Base-by-base conservation (phyloP, 352 stramenopile species). In the Globisporangium spiculum region DNA sequence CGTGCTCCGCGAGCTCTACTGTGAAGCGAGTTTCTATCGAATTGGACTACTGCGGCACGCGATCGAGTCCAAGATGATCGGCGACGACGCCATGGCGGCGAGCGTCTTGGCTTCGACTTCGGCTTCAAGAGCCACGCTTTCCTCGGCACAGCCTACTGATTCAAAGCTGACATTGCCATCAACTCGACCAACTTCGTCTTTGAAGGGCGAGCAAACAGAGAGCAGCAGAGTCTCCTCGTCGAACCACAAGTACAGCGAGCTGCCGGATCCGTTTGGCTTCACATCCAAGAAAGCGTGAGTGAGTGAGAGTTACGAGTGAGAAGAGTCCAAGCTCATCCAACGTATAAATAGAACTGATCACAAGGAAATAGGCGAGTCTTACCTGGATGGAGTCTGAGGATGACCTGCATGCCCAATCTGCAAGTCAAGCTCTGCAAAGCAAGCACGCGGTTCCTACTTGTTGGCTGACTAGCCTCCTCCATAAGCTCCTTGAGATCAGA, bases 61-160 rank as follows among this genome's bases (percentile, higher is more conserved):
- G n/a, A 93, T 93, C 53, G 84, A 93, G 66, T 78, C 81, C 67
- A 85, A 85, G 63, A 88, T 91, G 77, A 79, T 91, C 50, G 83
- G 83, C 9, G 81, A 90, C 24, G 79, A 85, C 8, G 69, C 76
- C 3, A 76, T 87, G 68, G 72, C 63, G 8, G 60, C 66, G 6
- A 79, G 69, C 34, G 56, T 83, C 26, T 34, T 79, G 6, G 58
- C 54, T 46, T 22, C 66, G 12, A 46, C 38, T 16, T 53, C 66
- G 27, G 18, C 44, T 52, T 44, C 27, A 2, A 54, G 9, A 38
- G 59, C 14, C 50, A 44, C 32, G 0, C 9, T 67, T 26, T 69
- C 65, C 3, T 48, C 63, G 6, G 38, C 57, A 41, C 54, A 60
- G 14, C 5, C 18, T 4, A 59, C 6, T 41, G 27, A 18, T 6